phyloP scores from a whole-genome alignment of 768 basidiomycete genomes.

The Boletus patriciae region DNA sequence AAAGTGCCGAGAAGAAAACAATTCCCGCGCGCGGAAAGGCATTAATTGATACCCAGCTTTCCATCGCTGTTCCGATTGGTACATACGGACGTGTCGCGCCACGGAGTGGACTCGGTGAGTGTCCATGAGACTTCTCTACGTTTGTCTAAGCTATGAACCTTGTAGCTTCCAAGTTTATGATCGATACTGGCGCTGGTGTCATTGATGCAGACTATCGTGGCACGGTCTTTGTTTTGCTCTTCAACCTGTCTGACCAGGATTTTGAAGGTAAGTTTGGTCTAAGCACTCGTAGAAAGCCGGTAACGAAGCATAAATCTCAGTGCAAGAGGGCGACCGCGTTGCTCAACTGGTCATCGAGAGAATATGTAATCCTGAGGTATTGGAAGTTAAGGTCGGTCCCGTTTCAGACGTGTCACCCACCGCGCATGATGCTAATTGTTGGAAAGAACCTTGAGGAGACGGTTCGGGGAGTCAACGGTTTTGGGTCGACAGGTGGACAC shows the following conservation, averaged over 20 bases:
- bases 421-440: slow-evolving; percentile 1
- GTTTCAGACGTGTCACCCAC: neutral
- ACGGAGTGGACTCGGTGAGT: slow-evolving; percentile 88
- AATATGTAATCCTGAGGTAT: slow-evolving; percentile 81
- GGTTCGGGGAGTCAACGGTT: slow-evolving; percentile 78
- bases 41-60: slow-evolving; percentile 86
- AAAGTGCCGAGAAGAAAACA: slow-evolving; percentile 78
- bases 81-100: slow-evolving; percentile 98
- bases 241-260: slow-evolving; percentile 88
- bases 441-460: slow-evolving; percentile 82
- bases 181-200: slow-evolving; percentile 97
- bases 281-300: neutral
- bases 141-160: neutral
- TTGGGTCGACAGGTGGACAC: slow-evolving; percentile 95
- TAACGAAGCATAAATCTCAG: slow-evolving; percentile 39
- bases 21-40: slow-evolving; percentile 92
- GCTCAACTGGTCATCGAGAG: slow-evolving; percentile 93
- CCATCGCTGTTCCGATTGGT: slow-evolving; percentile 89
- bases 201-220: slow-evolving; percentile 97
- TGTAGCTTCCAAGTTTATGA: slow-evolving; percentile 94
- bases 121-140: neutral
- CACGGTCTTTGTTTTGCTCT: slow-evolving; percentile 84
- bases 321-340: slow-evolving; percentile 91
- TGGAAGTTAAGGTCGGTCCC: slow-evolving; percentile 73
- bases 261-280: slow-evolving; percentile 62